Conservation (phyloP, 2,329 filamentous ascomycete genomes). For the Hymenoscyphus fructigenus region DNA sequence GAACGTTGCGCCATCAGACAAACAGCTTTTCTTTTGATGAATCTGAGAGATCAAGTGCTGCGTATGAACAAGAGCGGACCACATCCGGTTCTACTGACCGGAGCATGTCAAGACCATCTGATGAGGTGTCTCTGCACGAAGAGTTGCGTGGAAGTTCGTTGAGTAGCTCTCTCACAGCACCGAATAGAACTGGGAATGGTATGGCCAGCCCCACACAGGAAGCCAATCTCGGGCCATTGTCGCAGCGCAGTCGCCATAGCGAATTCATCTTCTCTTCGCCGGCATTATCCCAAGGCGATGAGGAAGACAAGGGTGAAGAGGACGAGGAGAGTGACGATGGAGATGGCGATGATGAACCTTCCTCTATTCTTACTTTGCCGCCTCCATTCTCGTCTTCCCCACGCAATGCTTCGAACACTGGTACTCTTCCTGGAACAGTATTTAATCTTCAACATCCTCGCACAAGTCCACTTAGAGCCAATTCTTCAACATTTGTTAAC, state of each 20-base stretch:
- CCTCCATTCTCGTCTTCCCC: slow-evolving; percentile 34
- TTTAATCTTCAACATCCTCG: neutral
- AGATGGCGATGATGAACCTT: neutral
- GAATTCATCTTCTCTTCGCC: slow-evolving; percentile 22
- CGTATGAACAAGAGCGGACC: slow-evolving; percentile 33
- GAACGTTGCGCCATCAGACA: slow-evolving; percentile 36
- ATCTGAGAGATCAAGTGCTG: slow-evolving; percentile 35
- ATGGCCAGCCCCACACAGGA: neutral
- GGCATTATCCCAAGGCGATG: neutral
- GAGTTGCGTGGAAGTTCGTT: slow-evolving; percentile 32
- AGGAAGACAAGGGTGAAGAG: neutral
- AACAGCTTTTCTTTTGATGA: slow-evolving; percentile 39
- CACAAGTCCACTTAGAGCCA: neutral
- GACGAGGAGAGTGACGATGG: neutral
- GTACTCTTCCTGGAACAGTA: slow-evolving; percentile 21
- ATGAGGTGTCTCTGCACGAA: slow-evolving; percentile 27
- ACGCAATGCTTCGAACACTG: slow-evolving; percentile 26
- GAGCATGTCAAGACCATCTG: slow-evolving; percentile 18
- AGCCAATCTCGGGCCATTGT: neutral
- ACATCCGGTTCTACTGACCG: slow-evolving; percentile 26
- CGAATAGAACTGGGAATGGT: slow-evolving; percentile 4
- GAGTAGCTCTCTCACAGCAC: slow-evolving; percentile 24
- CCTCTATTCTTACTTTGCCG: slow-evolving; percentile 24
- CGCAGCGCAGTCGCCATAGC: neutral
- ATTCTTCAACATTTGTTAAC: slow-evolving; percentile 8